Evolutionary conservation across 2,329 filamentous ascomycete genomes (phyloP).

Genomic region (Phialemoniopsis sp.): DNA sequence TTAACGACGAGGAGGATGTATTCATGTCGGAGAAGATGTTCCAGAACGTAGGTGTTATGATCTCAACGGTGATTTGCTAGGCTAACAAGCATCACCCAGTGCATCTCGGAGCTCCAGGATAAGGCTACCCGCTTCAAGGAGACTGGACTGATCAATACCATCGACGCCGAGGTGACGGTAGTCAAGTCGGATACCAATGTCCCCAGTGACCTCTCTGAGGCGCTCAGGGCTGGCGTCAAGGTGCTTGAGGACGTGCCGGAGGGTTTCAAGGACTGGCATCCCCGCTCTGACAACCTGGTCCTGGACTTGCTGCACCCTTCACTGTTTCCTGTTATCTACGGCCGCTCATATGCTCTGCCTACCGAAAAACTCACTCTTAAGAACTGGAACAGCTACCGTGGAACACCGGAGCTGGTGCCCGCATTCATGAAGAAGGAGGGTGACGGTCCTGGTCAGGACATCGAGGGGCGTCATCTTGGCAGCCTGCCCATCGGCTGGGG

Average conservation of each 20-base stretch:
- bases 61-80: no score
- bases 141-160: slow-evolving; percentile 32
- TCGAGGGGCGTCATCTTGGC: no score
- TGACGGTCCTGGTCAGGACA: no score
- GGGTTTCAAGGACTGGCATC: slow-evolving; percentile 46
- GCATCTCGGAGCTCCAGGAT: slow-evolving; percentile 40
- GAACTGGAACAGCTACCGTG: no score
- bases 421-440: no score
- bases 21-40: no score
- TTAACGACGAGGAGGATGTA: slow-evolving; percentile 8
- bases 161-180: slow-evolving; percentile 34
- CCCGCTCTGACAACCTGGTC: slow-evolving; percentile 44
- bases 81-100: slow-evolving; percentile 10
- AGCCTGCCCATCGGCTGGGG: slow-evolving; percentile 4
- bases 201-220: slow-evolving; percentile 16
- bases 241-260: slow-evolving; percentile 36
- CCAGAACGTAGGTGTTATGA: no score
- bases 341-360: slow-evolving; percentile 16
- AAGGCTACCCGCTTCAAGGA: slow-evolving; percentile 41
- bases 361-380: no score
- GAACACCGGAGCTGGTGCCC: no score
- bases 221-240: slow-evolving; percentile 31
- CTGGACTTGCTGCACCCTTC: slow-evolving; percentile 57
- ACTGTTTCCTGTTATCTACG: slow-evolving; percentile 50
- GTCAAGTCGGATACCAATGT: slow-evolving; percentile 50